These are phyloP conservation scores for Blastocystis hominis DNA, from an alignment of 352 stramenopile genomes.

Conservation along the genomic window DNA sequence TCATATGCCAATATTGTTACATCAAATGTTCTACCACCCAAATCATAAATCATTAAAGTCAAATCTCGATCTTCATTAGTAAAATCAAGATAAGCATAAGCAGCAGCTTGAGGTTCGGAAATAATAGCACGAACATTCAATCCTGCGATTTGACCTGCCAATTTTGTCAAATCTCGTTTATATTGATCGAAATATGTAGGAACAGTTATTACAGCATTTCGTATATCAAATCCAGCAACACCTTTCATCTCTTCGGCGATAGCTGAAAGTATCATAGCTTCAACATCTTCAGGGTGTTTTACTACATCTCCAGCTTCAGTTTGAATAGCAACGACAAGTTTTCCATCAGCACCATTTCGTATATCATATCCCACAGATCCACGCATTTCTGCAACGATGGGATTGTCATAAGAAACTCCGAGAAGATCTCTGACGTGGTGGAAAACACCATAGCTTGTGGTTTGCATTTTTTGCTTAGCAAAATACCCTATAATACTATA, in stretches of 20 bases:
- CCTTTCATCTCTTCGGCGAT: neutral
- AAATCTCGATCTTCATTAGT: slow-evolving; percentile 62
- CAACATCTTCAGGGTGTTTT: slow-evolving; percentile 13
- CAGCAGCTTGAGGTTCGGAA: slow-evolving; percentile 64
- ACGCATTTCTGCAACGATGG: neutral
- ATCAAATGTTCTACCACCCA: slow-evolving; percentile 77
- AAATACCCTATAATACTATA: neutral
- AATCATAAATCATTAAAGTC: slow-evolving; percentile 64
- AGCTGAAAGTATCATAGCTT: neutral
- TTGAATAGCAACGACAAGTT: neutral
- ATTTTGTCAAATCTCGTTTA: slow-evolving; percentile 97
- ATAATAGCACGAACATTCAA: slow-evolving; percentile 94
- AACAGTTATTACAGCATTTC: slow-evolving; percentile 40
- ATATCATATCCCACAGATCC: neutral
- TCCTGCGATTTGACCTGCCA: slow-evolving; percentile 92
- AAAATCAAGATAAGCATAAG: slow-evolving; percentile 62
- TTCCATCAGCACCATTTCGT: slow-evolving; percentile 13
- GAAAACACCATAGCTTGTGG: neutral
- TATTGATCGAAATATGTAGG: slow-evolving; percentile 97
- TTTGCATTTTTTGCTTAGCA: neutral
- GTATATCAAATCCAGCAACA: slow-evolving; percentile 14
- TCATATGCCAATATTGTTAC: slow-evolving; percentile 95
- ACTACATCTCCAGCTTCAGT: neutral
- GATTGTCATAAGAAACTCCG: neutral
- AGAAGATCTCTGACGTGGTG: neutral